phyloP scores from a whole-genome alignment of 1,284 basidiomycete genomes.

The Melampsora larici-populina region DNA sequence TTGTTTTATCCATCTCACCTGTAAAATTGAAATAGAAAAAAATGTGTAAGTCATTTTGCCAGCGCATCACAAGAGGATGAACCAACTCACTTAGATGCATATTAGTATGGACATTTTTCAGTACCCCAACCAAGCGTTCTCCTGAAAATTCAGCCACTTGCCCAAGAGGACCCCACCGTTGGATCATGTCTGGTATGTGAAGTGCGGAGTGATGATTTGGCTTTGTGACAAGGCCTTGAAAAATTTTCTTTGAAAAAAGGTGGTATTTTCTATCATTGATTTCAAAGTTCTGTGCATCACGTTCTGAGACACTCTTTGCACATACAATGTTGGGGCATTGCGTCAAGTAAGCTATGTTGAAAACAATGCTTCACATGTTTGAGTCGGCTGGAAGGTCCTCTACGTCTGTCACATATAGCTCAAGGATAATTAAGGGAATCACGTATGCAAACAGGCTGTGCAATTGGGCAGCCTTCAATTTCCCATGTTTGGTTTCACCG shows the following conservation, averaged over 20 bases:
- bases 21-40: background rate
- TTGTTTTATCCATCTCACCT: conserved; percentile 18
- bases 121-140: conserved; percentile 21
- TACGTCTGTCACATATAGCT: background rate
- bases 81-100: conserved; percentile 17
- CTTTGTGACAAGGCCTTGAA: background rate
- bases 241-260: background rate
- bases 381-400: background rate
- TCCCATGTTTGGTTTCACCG: conserved; percentile 11
- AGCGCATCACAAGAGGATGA: background rate
- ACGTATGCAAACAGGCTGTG: conserved; percentile 8
- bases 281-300: background rate
- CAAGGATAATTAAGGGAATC: conserved; percentile 9
- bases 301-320: background rate
- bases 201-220: conserved; percentile 35
- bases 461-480: conserved; percentile 18
- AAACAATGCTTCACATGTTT: background rate
- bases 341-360: conserved; percentile 13
- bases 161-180: background rate
- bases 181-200: conserved; percentile 26
- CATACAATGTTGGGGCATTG: conserved; percentile 6
- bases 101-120: conserved; percentile 27
- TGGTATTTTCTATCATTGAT: background rate
- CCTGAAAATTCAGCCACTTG: conserved; percentile 9
- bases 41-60: background rate